These are phyloP conservation scores for Hibiscus tridactylites DNA, from an alignment of 345 rosid genomes.

Conservation along the genomic window DNA sequence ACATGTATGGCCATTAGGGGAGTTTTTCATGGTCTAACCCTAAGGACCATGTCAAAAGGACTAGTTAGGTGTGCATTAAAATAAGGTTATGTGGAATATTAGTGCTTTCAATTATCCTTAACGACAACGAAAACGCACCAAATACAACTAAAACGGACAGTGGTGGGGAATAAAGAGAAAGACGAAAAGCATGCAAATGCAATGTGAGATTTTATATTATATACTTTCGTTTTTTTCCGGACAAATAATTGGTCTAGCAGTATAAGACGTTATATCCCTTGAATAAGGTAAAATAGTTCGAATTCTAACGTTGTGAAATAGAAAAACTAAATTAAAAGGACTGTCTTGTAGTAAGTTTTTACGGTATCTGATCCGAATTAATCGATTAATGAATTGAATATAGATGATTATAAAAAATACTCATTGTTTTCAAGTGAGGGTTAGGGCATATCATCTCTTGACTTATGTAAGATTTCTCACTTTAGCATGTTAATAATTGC, in stretches of 20 bases:
- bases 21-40: not conserved
- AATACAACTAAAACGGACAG: constrained; percentile 32
- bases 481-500: constrained; percentile 3
- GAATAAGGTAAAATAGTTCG: too few relatives aligned
- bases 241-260: too few relatives aligned
- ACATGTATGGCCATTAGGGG: not conserved
- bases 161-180: constrained; percentile 45
- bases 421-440: constrained; percentile 1
- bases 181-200: not conserved
- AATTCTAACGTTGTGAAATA: too few relatives aligned
- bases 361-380: too few relatives aligned
- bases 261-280: too few relatives aligned
- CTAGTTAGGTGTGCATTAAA: constrained; percentile 6
- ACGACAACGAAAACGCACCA: constrained; percentile 22
- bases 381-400: too few relatives aligned
- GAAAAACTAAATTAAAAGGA: too few relatives aligned
- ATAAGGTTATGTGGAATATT: constrained; percentile 1
- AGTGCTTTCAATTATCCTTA: constrained; percentile 14
- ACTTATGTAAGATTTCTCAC: constrained; percentile 2
- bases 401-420: too few relatives aligned
- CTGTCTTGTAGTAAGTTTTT: too few relatives aligned
- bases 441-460: constrained; percentile 11
- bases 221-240: not conserved
- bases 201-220: not conserved
- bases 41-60: not conserved